These are phyloP conservation scores for Amanita exitialis DNA, from an alignment of 768 basidiomycete genomes.

Conservation along the genomic window DNA sequence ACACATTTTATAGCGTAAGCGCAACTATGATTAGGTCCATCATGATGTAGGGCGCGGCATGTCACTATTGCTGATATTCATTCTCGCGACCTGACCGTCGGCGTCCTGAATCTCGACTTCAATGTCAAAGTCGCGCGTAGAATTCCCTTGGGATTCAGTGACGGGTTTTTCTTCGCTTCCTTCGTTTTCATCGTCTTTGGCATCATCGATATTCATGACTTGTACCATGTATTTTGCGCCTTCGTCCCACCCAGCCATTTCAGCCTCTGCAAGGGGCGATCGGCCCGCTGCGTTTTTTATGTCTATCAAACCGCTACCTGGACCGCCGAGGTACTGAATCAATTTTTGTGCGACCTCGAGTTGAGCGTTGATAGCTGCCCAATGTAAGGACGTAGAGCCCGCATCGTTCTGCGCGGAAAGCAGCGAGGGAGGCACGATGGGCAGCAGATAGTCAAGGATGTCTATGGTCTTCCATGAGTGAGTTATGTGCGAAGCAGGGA, in stretches of 20 bases:
- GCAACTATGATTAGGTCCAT: no score
- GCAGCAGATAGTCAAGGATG: conserved; percentile 63
- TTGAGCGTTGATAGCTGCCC: conserved; percentile 84
- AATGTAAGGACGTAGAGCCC: conserved; percentile 81
- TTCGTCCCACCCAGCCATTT: conserved; percentile 72
- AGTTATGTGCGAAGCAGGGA: conserved; percentile 5
- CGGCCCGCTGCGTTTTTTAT: conserved; percentile 64
- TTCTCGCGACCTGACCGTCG: conserved; percentile 55
- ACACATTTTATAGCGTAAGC: no score
- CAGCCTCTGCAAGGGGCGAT: conserved; percentile 76
- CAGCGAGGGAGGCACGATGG: conserved; percentile 42
- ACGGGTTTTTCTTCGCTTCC: conserved; percentile 14
- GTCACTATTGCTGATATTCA: conserved; percentile 35
- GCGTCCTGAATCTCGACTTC: conserved; percentile 68
- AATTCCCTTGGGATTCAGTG: conserved; percentile 7
- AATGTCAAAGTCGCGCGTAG: conserved; percentile 22
- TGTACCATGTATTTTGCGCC: conserved; percentile 76
- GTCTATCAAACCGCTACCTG: conserved; percentile 63
- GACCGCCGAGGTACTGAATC: conserved; percentile 44
- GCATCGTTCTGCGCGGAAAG: conserved; percentile 56
- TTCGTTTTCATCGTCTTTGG: conserved; percentile 21
- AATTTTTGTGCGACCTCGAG: conserved; percentile 50
- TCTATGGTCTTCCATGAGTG: conserved; percentile 35
- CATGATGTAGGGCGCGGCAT: background rate
- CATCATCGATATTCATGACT: conserved; percentile 65